phyloP scores from a whole-genome alignment of 768 basidiomycete genomes.

The Mycena indigotica region DNA sequence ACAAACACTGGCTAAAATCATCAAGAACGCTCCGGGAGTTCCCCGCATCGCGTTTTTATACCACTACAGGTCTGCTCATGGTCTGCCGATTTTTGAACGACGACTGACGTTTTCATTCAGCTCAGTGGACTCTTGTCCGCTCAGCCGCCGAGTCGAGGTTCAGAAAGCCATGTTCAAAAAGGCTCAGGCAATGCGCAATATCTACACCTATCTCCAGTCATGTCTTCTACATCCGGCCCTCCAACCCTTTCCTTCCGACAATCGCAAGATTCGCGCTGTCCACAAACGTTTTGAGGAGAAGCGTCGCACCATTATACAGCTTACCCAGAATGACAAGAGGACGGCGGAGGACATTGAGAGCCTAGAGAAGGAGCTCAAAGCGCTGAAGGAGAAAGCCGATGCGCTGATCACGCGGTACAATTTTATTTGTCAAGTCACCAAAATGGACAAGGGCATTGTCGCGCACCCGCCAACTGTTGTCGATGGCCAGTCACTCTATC shows the following conservation, averaged over 20 bases:
- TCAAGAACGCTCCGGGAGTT: slow-evolving; percentile 17
- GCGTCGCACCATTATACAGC: slow-evolving; percentile 11
- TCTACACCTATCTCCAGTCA: slow-evolving; percentile 16
- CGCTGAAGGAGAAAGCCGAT: slow-evolving; percentile 10
- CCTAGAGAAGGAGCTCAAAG: slow-evolving; percentile 13
- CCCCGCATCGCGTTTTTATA: slow-evolving; percentile 19
- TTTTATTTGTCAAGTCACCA: slow-evolving; percentile 17
- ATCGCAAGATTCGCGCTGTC: slow-evolving; percentile 10
- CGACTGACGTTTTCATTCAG: neutral
- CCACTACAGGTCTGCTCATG: slow-evolving; percentile 21
- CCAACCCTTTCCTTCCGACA: slow-evolving; percentile 4
- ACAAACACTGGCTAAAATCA: slow-evolving; percentile 10
- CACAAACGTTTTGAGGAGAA: slow-evolving; percentile 18
- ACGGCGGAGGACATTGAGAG: neutral
- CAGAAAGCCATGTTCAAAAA: slow-evolving; percentile 14
- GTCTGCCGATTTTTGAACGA: neutral
- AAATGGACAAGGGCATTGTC: slow-evolving; percentile 14
- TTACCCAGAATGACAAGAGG: slow-evolving; percentile 5
- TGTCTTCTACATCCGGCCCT: slow-evolving; percentile 22
- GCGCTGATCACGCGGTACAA: slow-evolving; percentile 16
- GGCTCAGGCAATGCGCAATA: slow-evolving; percentile 16
- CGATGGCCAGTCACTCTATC: slow-evolving; percentile 5
- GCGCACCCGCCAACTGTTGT: slow-evolving; percentile 3
- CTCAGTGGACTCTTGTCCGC: slow-evolving; percentile 7
- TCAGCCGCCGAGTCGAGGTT: slow-evolving; percentile 15